Evolutionary conservation across 2,329 filamentous ascomycete species (phyloP).

Genomic region (Didymella sp.): DNA sequence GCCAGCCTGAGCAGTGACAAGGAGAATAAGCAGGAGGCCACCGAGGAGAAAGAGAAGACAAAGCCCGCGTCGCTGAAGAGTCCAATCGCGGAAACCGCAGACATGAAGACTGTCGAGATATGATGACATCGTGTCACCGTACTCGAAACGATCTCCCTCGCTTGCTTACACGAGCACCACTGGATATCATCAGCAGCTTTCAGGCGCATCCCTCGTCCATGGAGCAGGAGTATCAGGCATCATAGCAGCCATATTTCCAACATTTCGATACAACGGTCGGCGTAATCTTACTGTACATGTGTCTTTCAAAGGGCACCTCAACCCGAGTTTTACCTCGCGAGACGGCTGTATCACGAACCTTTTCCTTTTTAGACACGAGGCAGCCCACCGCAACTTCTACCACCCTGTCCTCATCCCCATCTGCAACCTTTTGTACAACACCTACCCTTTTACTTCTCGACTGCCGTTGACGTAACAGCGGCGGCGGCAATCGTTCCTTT

Average conservation of each 20-base stretch:
- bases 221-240: constrained; percentile 2
- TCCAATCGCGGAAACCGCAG: constrained; percentile 39
- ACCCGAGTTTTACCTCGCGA: constrained; percentile 5
- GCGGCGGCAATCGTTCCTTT: constrained; percentile 2
- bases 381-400: constrained; percentile 1
- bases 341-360: constrained; percentile 23
- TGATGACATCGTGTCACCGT: constrained; percentile 26
- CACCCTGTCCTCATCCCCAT: constrained; percentile 3
- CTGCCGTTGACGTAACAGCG: constrained; percentile 7
- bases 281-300: constrained; percentile 20
- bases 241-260: constrained; percentile 7
- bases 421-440: constrained; percentile 23
- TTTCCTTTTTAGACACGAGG: constrained; percentile 17
- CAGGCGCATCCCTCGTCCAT: constrained; percentile 1
- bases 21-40: constrained; percentile 42
- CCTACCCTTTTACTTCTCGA: constrained; percentile 13
- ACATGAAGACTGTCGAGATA: constrained; percentile 60
- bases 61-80: constrained; percentile 40
- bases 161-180: constrained; percentile 10
- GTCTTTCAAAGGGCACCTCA: constrained; percentile 5
- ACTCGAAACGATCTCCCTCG: background rate
- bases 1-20: constrained; percentile 50
- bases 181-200: constrained; percentile 19
- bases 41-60: constrained; percentile 34
- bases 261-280: constrained; percentile 19